Base-by-base conservation (phyloP, 208 protist species). In the Jaenimonas drosophilae region DNA sequence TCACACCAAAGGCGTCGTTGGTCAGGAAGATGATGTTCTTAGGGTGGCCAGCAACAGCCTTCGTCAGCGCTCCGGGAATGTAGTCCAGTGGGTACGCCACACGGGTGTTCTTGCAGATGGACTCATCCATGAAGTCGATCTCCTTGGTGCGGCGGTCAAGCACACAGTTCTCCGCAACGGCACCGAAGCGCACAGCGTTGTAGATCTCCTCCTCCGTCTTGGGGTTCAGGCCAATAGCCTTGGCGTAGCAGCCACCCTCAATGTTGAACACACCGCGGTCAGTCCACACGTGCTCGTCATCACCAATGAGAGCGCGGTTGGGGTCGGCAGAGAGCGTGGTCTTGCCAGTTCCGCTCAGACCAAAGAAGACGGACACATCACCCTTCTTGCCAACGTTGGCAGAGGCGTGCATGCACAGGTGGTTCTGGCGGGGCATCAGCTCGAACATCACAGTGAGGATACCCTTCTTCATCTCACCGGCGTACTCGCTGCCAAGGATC, bases 401-500 rank as follows among this genome's bases (percentile, higher is more conserved):
- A 20, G 67, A 85, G 20, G 75, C 82, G 64, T 98, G 96, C 56
- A 98, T 73, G 51, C 88, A 93, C 6, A 98, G 76, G 51, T 96
- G 75, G 41, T 76, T 74, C 50, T 71, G 62, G 49, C 87, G 86
- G 34, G 95, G 94, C 82, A 97, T 94, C 29, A 94, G 56, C 60
- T 98, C 97, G 59, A 97, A 82, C 91, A 97, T 97, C 34, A 97
- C 76, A 16, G 93, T 97, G 59, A 97, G 88, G 37, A 98, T 81
- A 54, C 95, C 95, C 74, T 98, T 98, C 81, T 98, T 98, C 95
- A 98, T 98, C 68, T 98, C 95, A 42, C 96, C 96, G 4, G 95
- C 89, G 62, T 98, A 98, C 70, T 97, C 76, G 70, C 43, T 94
- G 42, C 95, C 93, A 3, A 95, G 62, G 40, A 97, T 97, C 20